These are phyloP conservation scores for Rhizophagus sp. DNA, from an alignment of 192 early-diverging fungal genomes.

Conservation along the genomic window DNA sequence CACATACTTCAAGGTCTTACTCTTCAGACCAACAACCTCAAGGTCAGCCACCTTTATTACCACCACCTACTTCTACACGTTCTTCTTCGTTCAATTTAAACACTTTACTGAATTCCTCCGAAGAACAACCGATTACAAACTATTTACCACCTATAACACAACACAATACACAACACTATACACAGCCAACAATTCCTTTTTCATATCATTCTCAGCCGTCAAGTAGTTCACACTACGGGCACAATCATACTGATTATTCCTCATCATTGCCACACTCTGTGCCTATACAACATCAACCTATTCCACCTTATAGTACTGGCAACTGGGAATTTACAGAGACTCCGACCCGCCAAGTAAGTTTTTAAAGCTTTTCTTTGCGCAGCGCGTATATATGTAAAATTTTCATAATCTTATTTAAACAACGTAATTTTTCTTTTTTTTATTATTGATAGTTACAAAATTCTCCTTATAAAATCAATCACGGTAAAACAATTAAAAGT, in stretches of 20 bases:
- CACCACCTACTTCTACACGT: constrained; percentile 12
- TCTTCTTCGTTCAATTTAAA: constrained; percentile 12
- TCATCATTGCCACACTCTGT: background rate
- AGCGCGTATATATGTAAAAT: too few species aligned
- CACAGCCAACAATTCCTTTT: background rate
- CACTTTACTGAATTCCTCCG: constrained; percentile 24
- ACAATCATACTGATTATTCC: constrained; percentile 11
- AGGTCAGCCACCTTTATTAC: constrained; percentile 11
- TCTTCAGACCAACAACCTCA: constrained; percentile 21
- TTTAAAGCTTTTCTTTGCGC: background rate
- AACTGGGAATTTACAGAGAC: constrained; percentile 11
- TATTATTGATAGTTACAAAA: background rate
- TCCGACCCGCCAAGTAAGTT: background rate
- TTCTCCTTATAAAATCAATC: constrained; percentile 3
- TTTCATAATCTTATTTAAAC: background rate
- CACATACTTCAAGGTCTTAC: background rate
- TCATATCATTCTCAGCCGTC: constrained; percentile 10
- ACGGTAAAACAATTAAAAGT: background rate
- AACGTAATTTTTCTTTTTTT: background rate
- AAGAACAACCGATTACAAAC: background rate
- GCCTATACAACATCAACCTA: background rate
- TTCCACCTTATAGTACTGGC: background rate
- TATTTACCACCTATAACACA: constrained; percentile 2
- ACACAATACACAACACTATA: constrained; percentile 5
- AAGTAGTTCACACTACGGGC: constrained; percentile 3